Conservation (phyloP, 495 filamentous ascomycete genomes). For the Aspergillus wentii region DNA sequence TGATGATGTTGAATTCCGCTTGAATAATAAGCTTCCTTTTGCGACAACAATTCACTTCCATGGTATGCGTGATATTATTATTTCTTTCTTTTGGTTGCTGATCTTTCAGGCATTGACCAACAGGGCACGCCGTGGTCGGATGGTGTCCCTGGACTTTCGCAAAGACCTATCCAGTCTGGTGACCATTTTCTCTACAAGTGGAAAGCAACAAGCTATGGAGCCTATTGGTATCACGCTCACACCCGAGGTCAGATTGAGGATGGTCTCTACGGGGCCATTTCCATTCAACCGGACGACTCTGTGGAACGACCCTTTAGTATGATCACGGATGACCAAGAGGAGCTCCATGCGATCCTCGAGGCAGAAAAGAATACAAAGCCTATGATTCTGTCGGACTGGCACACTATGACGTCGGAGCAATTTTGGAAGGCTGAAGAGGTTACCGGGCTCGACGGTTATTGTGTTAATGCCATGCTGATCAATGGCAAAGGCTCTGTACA, state of each 20-base stretch:
- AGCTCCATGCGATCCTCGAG: slow-evolving; percentile 36
- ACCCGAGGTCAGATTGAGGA: slow-evolving; percentile 41
- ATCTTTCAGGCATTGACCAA: slow-evolving; percentile 11
- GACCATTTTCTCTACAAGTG: slow-evolving; percentile 41
- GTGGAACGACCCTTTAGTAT: slow-evolving; percentile 34
- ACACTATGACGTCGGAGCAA: slow-evolving; percentile 44
- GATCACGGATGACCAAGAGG: slow-evolving; percentile 33
- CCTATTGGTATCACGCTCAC: slow-evolving; percentile 53
- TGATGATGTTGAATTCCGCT: slow-evolving; percentile 50
- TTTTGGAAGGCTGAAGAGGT: slow-evolving; percentile 31
- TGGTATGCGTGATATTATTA: slow-evolving; percentile 16
- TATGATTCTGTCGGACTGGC: slow-evolving; percentile 52
- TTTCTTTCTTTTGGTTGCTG: not conserved
- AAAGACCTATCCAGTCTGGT: slow-evolving; percentile 41
- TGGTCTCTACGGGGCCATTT: slow-evolving; percentile 48
- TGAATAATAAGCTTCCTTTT: slow-evolving; percentile 46
- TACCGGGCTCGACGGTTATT: slow-evolving; percentile 31
- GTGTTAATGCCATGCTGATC: slow-evolving; percentile 46
- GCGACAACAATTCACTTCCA: slow-evolving; percentile 47
- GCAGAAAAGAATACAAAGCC: slow-evolving; percentile 41
- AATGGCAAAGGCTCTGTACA: slow-evolving; percentile 51
- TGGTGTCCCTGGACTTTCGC: slow-evolving; percentile 46
- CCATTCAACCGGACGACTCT: slow-evolving; percentile 14
- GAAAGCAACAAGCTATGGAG: slow-evolving; percentile 44
- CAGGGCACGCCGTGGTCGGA: slow-evolving; percentile 39